Base-by-base conservation (phyloP, 495 filamentous ascomycete species). In the Pyrenula massariospora region DNA sequence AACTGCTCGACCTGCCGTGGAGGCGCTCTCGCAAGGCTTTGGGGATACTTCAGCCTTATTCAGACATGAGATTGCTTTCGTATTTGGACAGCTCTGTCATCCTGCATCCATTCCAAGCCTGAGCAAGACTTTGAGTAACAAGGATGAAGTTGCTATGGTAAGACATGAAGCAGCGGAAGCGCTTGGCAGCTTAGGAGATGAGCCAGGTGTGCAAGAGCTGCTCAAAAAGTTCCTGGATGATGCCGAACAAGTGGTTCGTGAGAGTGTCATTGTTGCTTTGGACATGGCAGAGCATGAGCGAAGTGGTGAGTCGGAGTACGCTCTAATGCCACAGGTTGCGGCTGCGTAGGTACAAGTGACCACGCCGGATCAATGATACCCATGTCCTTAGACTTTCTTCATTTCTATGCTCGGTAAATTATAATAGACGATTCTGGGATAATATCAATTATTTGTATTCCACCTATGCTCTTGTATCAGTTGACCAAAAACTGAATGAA, bases 211-310 rank as follows among this genome's bases (percentile, higher is more conserved):
- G 23, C 91, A 95, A 64, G 84, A 87, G 54, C 85, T 82, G 2
- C 65, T 99, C 69, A 87, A 82, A 72, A 78, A 76, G 59, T 97
- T 95, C 72, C 70, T 95, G 53, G 77, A 95, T 62, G 94, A 97
- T 68, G 81, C 86, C 48, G 93, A 96, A 70, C 81, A 88, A 62
- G 90, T 99, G 2, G 93, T 99, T 36, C 80, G 91, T 53, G 93
- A 99, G 63, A 96, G 91, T 66, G 84, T 95, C 25, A 79, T 96
- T 60, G 93, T 99, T 53, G 93, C 93, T 20, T 72, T 99, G 55
- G 93, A 99, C 67, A 99, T 99, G 94, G 93, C 90, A 1, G 91
- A 95, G 67, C 96, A 86, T 65, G 93, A 99, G 78, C 91, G 87
- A 78, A 89, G 81, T 64, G 87, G 87, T 19, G 80, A 94, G 70